Evolutionary conservation across 2,329 filamentous ascomycete species (phyloP), one percentile per base, ranked within the genome.

Genomic region (Colletotrichum melonis): DNA sequence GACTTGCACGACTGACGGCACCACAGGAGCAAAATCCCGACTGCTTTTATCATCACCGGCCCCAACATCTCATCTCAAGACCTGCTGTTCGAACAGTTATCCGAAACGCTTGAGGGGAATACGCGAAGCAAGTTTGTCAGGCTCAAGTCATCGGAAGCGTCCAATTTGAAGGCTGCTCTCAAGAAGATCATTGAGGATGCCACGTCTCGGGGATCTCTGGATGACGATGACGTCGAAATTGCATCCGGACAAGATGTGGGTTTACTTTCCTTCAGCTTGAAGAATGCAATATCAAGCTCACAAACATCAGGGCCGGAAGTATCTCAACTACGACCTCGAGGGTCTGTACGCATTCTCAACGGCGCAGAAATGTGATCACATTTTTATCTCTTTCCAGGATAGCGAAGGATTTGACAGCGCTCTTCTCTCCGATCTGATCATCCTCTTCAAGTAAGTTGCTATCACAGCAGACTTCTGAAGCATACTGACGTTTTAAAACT

Each of bases 281-380:
- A 30, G 9, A 7, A 38, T 9, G 28, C 12, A 22, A 3, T 9
- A 38, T 14, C 22, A 46, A 57, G 42, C 76, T 80, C 7, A 81
- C 60, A 7, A 22, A 75, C 63, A 5, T 75, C 77, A 92, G 87
- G 90, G 89, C 1, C 88, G 89, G 42, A 91, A 90, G 80, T 89
- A 93, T 72, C 87, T 96, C 2, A 92, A 94, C 77, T 97, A 96
- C 79, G 94, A 97, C 78, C 87, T 97, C 19, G 92, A 94, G 77
- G 90, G 93, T 28, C 82, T 97, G 35, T 84, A 91, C 74, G 87
- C 89, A 30, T 91, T 89, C 80, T 85, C 91, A 16, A 86, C 86
- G 72, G 83, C 86, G 9, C 87, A 88, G 49, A 80, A 82, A 28
- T 88, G 87, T 35, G 82, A 88, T 54, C 90, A 91, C 76, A 88